phyloP scores from a whole-genome alignment of 331 rosid genomes.

The Rhamnella rubrinervis region DNA sequence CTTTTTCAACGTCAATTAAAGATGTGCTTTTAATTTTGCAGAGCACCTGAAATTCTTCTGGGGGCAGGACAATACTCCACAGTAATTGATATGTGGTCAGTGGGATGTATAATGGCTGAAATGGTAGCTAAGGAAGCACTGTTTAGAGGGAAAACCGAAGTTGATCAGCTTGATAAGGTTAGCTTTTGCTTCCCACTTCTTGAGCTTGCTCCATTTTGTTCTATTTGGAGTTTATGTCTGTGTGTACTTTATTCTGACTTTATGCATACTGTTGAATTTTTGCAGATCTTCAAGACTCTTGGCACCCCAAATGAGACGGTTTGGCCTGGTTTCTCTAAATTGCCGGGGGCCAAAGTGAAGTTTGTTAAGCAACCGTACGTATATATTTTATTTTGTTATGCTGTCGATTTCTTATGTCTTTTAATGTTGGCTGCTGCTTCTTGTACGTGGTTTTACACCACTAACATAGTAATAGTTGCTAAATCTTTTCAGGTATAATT shows the following conservation, averaged over 20 bases:
- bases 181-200: not conserved
- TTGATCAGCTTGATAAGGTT: constrained; percentile 85
- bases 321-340: constrained; percentile 82
- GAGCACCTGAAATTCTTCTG: constrained; percentile 88
- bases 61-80: constrained; percentile 83
- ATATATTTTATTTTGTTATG: not conserved
- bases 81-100: constrained; percentile 96
- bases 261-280: constrained; percentile 6
- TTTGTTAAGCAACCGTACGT: constrained; percentile 74
- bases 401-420: constrained; percentile 1
- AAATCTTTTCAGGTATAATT: constrained; percentile 50
- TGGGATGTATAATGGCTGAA: constrained; percentile 97
- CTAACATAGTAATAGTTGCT: constrained; percentile 1
- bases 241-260: constrained; percentile 3
- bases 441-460: not conserved
- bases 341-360: constrained; percentile 63
- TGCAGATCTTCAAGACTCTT: constrained; percentile 75
- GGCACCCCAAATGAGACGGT: constrained; percentile 79
- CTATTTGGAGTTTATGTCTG: not conserved
- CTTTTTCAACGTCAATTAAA: not conserved
- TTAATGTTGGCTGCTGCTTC: not conserved
- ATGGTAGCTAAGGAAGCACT: constrained; percentile 73
- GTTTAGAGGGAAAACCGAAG: constrained; percentile 75
- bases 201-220: not conserved
- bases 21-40: constrained; percentile 30